phyloP scores from a whole-genome alignment of 345 rosid genomes.

The Abelmoschus esculentus region DNA sequence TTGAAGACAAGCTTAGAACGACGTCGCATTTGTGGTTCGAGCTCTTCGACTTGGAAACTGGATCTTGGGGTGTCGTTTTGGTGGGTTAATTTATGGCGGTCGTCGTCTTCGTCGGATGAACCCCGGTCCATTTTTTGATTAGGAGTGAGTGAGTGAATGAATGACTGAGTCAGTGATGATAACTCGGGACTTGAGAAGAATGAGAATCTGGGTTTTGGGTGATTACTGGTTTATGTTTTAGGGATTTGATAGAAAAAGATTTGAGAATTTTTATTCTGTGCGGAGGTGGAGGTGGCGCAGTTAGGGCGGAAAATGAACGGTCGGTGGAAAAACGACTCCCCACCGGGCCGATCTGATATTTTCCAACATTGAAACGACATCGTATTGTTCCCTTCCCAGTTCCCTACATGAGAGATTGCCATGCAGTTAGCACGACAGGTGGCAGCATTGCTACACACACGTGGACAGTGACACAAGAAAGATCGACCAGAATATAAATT shows the following conservation, averaged over 20 bases:
- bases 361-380: background rate
- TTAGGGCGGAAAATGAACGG: background rate
- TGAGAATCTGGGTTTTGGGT: background rate
- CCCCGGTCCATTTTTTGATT: slow-evolving; percentile 41
- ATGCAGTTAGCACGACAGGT: background rate
- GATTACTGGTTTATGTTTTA: background rate
- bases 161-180: background rate
- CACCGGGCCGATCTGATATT: slow-evolving; percentile 2
- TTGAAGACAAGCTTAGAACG: slow-evolving; percentile 23
- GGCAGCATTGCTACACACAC: background rate
- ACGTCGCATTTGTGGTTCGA: slow-evolving; percentile 22
- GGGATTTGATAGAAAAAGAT: background rate
- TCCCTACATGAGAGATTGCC: background rate
- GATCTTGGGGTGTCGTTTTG: slow-evolving; percentile 52
- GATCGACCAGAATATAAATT: no score
- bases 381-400: background rate
- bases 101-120: slow-evolving; percentile 71
- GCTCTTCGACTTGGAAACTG: slow-evolving; percentile 45
- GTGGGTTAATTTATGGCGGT: slow-evolving; percentile 43
- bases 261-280: background rate
- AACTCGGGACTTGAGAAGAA: background rate
- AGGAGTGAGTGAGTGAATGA: slow-evolving; percentile 2
- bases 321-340: slow-evolving; percentile 26
- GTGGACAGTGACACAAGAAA: no score
- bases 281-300: background rate